Conservation (phyloP, 129 eudicot species). For the Flaveria bidentis region DNA sequence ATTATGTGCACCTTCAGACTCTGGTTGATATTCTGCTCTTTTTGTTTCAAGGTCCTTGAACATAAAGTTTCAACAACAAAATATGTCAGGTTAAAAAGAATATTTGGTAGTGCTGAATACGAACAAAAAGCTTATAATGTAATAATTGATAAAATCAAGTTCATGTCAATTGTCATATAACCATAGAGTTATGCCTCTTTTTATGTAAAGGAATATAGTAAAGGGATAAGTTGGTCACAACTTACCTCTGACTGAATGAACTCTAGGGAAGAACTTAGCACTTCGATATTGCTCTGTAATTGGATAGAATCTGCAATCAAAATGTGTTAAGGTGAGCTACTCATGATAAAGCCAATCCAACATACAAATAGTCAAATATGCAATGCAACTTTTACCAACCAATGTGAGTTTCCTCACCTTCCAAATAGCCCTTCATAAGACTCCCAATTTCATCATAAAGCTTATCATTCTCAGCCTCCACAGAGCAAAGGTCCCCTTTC, state of each 20-base stretch:
- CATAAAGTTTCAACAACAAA: slow-evolving; percentile 19
- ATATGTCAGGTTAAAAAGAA: slow-evolving; percentile 20
- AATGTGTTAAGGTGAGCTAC: slow-evolving; percentile 4
- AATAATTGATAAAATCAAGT: slow-evolving; percentile 10
- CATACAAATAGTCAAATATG: background rate
- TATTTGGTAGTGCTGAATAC: background rate
- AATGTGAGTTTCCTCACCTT: slow-evolving; percentile 44
- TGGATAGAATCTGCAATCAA: slow-evolving; percentile 46
- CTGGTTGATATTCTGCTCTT: slow-evolving; percentile 35
- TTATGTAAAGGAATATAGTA: background rate
- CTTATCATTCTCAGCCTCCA: slow-evolving; percentile 53
- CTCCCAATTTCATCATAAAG: slow-evolving; percentile 42
- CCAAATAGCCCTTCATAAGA: slow-evolving; percentile 45
- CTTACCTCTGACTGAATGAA: slow-evolving; percentile 53
- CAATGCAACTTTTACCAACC: background rate
- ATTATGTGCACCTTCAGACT: slow-evolving; percentile 28
- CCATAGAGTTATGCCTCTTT: background rate
- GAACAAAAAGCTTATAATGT: background rate
- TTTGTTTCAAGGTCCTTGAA: slow-evolving; percentile 48
- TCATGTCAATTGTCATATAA: background rate
- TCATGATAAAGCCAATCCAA: slow-evolving; percentile 14
- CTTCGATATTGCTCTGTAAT: slow-evolving; percentile 56
- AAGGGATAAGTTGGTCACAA: slow-evolving; percentile 1
- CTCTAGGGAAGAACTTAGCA: slow-evolving; percentile 44
- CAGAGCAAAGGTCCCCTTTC: slow-evolving; percentile 45